Percentiles rank a stretch among this genome's conserved stretches.
Evolutionary conservation across 805 yeast species (phyloP).

Genomic region (Wickerhamomyces bisporus): DNA sequence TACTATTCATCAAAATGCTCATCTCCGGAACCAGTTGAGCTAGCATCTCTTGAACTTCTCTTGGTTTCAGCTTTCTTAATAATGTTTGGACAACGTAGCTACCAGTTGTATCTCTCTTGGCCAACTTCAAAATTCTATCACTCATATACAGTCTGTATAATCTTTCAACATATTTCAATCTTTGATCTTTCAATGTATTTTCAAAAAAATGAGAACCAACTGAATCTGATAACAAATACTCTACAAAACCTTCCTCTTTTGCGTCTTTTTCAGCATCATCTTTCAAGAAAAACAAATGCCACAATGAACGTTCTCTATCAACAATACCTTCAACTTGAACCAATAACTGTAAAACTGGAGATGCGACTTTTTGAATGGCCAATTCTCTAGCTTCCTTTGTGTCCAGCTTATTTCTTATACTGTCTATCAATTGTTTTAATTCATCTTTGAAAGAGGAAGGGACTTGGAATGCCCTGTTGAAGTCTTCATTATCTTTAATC

Average conservation of each 20-base stretch:
- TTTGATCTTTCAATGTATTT: conserved; percentile 57
- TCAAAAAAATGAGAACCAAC: conserved; percentile 94
- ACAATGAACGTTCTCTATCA: conserved; percentile 65
- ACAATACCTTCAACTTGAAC: conserved; percentile 78
- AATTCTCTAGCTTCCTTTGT: conserved; percentile 58
- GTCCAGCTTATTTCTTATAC: conserved; percentile 31
- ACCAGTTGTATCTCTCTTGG: conserved; percentile 80
- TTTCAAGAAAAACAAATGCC: conserved; percentile 56
- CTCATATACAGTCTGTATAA: conserved; percentile 67
- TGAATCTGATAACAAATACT: conserved; percentile 75
- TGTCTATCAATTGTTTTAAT: conserved; percentile 43
- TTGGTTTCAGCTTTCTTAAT: conserved; percentile 56
- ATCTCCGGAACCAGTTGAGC: conserved; percentile 65
- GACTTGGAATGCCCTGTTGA: conserved; percentile 58
- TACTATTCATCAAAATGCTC: conserved; percentile 55
- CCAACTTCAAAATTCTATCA: conserved; percentile 66
- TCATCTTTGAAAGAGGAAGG: conserved; percentile 66
- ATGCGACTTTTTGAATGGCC: conserved; percentile 74
- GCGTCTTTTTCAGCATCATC: conserved; percentile 46
- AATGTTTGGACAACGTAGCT: conserved; percentile 72
- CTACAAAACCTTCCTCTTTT: conserved; percentile 75
- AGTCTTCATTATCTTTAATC: conserved; percentile 72
- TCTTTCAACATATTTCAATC: conserved; percentile 65
- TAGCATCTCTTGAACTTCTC: conserved; percentile 56
- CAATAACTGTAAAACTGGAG: conserved; percentile 80